phyloP scores from a whole-genome alignment of 805 yeast species.

The Saccharomycopsis sp. region DNA sequence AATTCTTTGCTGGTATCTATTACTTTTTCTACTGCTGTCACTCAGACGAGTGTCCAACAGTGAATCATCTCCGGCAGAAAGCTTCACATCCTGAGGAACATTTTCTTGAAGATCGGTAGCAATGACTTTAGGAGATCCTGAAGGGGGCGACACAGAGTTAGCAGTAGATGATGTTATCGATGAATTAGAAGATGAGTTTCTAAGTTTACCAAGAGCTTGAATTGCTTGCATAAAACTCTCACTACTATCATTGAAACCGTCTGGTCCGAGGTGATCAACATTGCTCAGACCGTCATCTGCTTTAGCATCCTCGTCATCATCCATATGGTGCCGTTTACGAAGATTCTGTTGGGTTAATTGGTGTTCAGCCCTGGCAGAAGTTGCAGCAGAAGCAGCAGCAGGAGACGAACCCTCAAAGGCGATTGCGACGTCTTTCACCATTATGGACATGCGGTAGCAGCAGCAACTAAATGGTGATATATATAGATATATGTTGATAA shows the following conservation, averaged over 20 bases:
- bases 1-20: conserved; percentile 15
- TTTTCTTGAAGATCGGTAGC: not conserved
- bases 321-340: not conserved
- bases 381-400: not conserved
- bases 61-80: not conserved
- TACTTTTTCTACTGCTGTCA: not conserved
- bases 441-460: not conserved
- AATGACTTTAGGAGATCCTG: not conserved
- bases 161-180: conserved; percentile 4
- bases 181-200: conserved; percentile 10
- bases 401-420: not conserved
- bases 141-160: not conserved
- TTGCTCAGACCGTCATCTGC: not conserved
- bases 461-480: not conserved
- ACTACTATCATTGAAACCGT: not conserved
- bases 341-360: not conserved
- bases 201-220: conserved; percentile 19
- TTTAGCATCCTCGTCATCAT: not conserved
- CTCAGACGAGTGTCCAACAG: not conserved
- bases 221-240: conserved; percentile 17
- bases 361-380: not conserved
- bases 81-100: not conserved
- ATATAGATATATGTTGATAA: too few species aligned
- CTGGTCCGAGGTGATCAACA: not conserved
- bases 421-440: not conserved